A percentile compares a stretch with the other conserved stretches of the same genome.
phyloP scores from a whole-genome alignment of 1,284 basidiomycete genomes.

The Boletus albobrunnescens region DNA sequence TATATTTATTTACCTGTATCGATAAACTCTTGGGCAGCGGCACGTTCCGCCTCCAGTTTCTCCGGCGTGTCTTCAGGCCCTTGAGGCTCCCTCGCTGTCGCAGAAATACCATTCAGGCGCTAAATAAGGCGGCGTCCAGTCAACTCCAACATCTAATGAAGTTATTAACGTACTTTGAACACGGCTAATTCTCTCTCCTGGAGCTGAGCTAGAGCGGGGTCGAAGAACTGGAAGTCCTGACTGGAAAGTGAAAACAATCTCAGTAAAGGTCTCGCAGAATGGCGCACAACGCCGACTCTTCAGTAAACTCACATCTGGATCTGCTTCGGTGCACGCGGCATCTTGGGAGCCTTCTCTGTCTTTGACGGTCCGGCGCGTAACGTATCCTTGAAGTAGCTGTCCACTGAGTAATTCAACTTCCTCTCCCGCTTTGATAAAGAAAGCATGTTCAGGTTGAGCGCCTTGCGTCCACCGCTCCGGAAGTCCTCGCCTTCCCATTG shows the following conservation, averaged over 20 bases:
- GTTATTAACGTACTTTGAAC: constrained; percentile 53
- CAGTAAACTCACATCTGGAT: constrained; percentile 62
- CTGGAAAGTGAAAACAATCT: constrained; percentile 46
- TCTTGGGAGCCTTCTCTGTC: constrained; percentile 78
- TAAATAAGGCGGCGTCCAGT: constrained; percentile 21
- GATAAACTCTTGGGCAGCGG: constrained; percentile 81
- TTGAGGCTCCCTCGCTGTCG: constrained; percentile 65
- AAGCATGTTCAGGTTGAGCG: constrained; percentile 76
- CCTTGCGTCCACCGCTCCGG: constrained; percentile 64
- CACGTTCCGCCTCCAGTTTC: constrained; percentile 78
- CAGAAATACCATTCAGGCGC: constrained; percentile 73
- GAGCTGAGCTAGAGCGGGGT: constrained; percentile 74
- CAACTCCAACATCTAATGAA: background rate
- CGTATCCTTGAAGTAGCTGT: constrained; percentile 91
- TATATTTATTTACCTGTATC: constrained; percentile 56
- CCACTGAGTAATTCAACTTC: constrained; percentile 93
- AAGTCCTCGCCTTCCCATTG: constrained; percentile 99
- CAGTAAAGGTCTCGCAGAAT: too few species aligned
- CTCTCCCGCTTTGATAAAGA: constrained; percentile 94
- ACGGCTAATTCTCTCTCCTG: constrained; percentile 88
- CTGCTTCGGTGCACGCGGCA: constrained; percentile 88
- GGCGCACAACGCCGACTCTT: background rate
- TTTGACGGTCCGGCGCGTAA: constrained; percentile 78
- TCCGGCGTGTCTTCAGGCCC: constrained; percentile 79
- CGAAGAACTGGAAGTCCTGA: constrained; percentile 98